Evolutionary conservation across 2,329 filamentous ascomycete genomes (phyloP).

Genomic region (Aspergillus proliferans): DNA sequence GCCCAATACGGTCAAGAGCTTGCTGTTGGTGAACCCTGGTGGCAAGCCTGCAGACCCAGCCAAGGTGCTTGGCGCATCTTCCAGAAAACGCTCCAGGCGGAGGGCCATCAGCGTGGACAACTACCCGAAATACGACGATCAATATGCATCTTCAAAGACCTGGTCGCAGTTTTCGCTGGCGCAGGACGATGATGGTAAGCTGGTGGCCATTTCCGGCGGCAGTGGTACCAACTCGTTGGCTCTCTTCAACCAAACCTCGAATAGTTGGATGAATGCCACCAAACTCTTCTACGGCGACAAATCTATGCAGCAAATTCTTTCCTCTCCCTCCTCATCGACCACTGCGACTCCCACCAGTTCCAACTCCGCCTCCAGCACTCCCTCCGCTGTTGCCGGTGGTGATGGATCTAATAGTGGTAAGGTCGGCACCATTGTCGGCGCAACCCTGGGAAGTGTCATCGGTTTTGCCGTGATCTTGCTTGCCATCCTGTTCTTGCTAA

Average conservation of each 20-base stretch:
- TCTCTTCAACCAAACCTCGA: slow-evolving; percentile 70
- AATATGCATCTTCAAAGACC: slow-evolving; percentile 59
- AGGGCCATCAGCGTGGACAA: slow-evolving; percentile 53
- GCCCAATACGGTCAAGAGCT: slow-evolving; percentile 68
- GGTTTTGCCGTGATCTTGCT: slow-evolving; percentile 67
- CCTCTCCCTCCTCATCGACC: slow-evolving; percentile 25
- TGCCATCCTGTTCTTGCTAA: slow-evolving; percentile 62
- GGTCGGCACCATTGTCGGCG: slow-evolving; percentile 63
- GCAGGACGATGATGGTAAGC: slow-evolving; percentile 51
- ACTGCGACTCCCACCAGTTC: slow-evolving; percentile 21
- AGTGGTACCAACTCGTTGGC: slow-evolving; percentile 59
- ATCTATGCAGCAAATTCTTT: slow-evolving; percentile 32
- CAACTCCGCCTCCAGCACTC: slow-evolving; percentile 24
- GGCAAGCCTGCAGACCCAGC: slow-evolving; percentile 48
- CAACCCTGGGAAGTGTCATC: slow-evolving; percentile 73
- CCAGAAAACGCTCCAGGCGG: slow-evolving; percentile 34
- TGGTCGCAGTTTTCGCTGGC: slow-evolving; percentile 69
- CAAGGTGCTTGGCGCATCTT: slow-evolving; percentile 41
- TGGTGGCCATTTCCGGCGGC: slow-evolving; percentile 75
- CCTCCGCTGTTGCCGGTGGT: slow-evolving; percentile 28
- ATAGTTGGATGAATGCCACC: slow-evolving; percentile 71
- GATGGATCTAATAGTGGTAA: slow-evolving; percentile 20
- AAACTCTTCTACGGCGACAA: slow-evolving; percentile 51
- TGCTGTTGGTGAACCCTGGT: slow-evolving; percentile 57
- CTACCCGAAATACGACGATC: slow-evolving; percentile 75